Percentiles rank a stretch among this genome's conserved stretches.
phyloP scores from a whole-genome alignment of 192 early-diverging fungal genomes.

The Dispira simplex region DNA sequence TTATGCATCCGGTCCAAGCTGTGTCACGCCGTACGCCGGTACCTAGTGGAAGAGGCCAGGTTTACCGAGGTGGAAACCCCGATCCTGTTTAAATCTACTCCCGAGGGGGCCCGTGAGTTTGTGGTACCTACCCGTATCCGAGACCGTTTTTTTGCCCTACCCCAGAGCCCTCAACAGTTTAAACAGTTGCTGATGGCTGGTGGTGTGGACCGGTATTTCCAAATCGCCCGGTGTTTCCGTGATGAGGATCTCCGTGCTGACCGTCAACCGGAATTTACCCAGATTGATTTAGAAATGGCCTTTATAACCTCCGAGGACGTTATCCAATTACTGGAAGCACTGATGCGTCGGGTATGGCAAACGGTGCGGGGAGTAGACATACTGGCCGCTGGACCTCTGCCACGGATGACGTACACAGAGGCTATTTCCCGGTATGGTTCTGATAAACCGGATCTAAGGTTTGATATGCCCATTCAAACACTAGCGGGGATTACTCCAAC shows the following conservation, averaged over 20 bases:
- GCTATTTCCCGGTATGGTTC: constrained; percentile 76
- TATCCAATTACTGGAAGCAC: constrained; percentile 50
- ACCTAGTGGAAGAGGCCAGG: constrained; percentile 43
- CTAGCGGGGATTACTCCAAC: too few relatives aligned
- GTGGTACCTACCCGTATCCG: constrained; percentile 71
- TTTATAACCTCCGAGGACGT: constrained; percentile 62
- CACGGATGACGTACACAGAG: constrained; percentile 61
- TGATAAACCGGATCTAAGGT: constrained; percentile 82
- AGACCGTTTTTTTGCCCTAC: constrained; percentile 69
- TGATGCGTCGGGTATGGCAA: constrained; percentile 51
- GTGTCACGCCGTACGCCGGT: constrained; percentile 49
- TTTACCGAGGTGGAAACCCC: constrained; percentile 93
- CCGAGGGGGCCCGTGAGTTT: constrained; percentile 87
- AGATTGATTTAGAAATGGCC: constrained; percentile 86
- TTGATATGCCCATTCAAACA: constrained; percentile 45
- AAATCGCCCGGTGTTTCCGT: constrained; percentile 83
- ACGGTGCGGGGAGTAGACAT: constrained; percentile 34
- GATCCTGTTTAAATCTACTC: constrained; percentile 77
- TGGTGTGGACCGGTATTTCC: constrained; percentile 82
- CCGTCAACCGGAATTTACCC: constrained; percentile 89
- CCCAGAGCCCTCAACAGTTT: constrained; percentile 87
- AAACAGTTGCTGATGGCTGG: constrained; percentile 88
- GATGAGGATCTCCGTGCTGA: constrained; percentile 80
- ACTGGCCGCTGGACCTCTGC: constrained; percentile 31
- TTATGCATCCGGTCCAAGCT: constrained; percentile 50